Base-by-base conservation (phyloP, 2,329 filamentous ascomycete genomes). In the Kalaharituber pfeilii region DNA sequence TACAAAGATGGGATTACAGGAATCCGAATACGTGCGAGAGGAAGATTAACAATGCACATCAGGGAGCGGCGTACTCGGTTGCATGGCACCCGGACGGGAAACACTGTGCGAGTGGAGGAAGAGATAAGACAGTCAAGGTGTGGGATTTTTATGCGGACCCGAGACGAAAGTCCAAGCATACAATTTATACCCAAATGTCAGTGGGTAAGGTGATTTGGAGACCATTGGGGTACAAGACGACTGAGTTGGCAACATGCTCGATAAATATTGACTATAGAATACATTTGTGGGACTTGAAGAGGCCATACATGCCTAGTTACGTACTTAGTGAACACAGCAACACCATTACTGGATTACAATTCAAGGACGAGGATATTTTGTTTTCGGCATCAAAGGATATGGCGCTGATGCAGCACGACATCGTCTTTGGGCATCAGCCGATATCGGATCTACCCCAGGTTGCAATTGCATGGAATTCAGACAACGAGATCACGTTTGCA, bases 281-380 rank as follows among this genome's bases (percentile, higher is more conserved):
- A 13, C 79, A 83, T 54, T 71, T 83, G 20, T 84, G 79, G 79
- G 80, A 84, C 63, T 67, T 84, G n/a, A 79, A 78, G 5, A 71
- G 80, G 28, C 78, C 80, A 1, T 76, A 78, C 1, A 74, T 83
- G 70, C 79, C 80, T 0, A 82, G 80, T 63, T 80, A 81, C 59
- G 76, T 80, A 60, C 73, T 83, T 49, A 75, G 80, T 56, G 68
- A 74, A 36, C 82, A 81, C 59, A 73, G 77, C 22, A 70, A 65
- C 26, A 74, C 78, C 2, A 79, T 79, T 1, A 73, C 72, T 7
- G 73, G 73, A 1, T 65, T 83, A 15, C 66, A 80, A 5, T 84
- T 80, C 80, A 77, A 76, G 54, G 74, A 79, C 57, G 75, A 78
- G 57, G 79, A 82, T 58, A 71, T 81, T 47, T 67, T 84, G 0